Conservation (phyloP, 2,329 filamentous ascomycete species). For the Monosporascus cannonballus region DNA sequence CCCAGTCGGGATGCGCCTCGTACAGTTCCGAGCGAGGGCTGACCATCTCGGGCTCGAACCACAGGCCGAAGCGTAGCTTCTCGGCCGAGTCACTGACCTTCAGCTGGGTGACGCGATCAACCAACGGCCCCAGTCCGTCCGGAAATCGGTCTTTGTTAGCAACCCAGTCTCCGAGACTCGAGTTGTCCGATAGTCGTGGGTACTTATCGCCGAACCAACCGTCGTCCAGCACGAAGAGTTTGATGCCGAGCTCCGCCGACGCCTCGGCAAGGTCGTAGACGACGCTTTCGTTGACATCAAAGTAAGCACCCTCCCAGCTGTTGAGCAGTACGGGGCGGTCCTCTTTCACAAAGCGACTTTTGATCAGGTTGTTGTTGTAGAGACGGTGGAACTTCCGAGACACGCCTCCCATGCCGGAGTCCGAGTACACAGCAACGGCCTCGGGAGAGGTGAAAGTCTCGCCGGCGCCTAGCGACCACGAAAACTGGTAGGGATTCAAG, state of each 20-base stretch:
- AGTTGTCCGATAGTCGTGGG: constrained; percentile 49
- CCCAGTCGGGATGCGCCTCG: constrained; percentile 58
- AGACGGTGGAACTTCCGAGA: constrained; percentile 56
- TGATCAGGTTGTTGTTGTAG: constrained; percentile 55
- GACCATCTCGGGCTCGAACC: constrained; percentile 66
- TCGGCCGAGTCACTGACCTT: constrained; percentile 39
- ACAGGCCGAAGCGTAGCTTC: constrained; percentile 55
- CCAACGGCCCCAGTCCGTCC: constrained; percentile 45
- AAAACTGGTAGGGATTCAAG: constrained; percentile 54
- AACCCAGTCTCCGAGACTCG: constrained; percentile 59
- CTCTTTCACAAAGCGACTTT: constrained; percentile 46
- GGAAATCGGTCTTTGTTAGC: constrained; percentile 55
- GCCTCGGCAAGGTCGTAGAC: constrained; percentile 50
- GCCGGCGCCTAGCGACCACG: constrained; percentile 49
- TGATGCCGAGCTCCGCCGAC: constrained; percentile 52
- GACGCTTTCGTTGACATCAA: constrained; percentile 50
- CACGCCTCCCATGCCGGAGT: constrained; percentile 53
- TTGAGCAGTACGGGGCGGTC: constrained; percentile 54
- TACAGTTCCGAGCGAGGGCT: constrained; percentile 58
- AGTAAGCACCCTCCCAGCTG: constrained; percentile 59
- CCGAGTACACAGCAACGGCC: constrained; percentile 56
- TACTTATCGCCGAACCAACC: constrained; percentile 63
- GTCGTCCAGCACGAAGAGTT: constrained; percentile 60
- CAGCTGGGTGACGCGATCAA: constrained; percentile 44
- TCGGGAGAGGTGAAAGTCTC: constrained; percentile 56